Conservation (phyloP, 2,329 filamentous ascomycete genomes). For the Paecilomyces sp. region DNA sequence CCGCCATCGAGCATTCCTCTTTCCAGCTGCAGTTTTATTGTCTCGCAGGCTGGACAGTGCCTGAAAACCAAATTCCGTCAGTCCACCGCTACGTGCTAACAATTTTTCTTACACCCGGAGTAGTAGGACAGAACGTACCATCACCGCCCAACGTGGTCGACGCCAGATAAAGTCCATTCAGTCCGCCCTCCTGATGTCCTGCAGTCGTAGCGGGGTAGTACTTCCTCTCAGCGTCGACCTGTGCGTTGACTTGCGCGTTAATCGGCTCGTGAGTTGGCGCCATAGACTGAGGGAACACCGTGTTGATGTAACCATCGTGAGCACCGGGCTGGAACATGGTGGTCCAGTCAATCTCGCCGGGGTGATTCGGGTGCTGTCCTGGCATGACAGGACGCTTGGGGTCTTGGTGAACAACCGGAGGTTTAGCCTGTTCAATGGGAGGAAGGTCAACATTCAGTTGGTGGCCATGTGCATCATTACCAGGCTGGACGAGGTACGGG, state of each 20-base stretch:
- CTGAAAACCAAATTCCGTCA: slow-evolving; percentile 36
- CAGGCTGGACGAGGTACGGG: slow-evolving; percentile 36
- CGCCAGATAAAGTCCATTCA: slow-evolving; percentile 42
- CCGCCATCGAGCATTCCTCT: slow-evolving; percentile 52
- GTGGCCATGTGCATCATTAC: slow-evolving; percentile 33
- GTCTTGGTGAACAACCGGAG: slow-evolving; percentile 30
- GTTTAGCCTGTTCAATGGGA: slow-evolving; percentile 36
- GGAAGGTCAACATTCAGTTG: slow-evolving; percentile 38
- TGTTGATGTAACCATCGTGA: slow-evolving; percentile 58
- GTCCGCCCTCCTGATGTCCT: slow-evolving; percentile 34
- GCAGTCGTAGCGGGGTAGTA: slow-evolving; percentile 44
- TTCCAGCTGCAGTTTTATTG: slow-evolving; percentile 39
- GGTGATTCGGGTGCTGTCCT: slow-evolving; percentile 52
- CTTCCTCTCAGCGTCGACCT: slow-evolving; percentile 49
- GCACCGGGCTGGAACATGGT: slow-evolving; percentile 70
- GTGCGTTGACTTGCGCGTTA: slow-evolving; percentile 61
- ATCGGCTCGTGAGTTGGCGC: slow-evolving; percentile 62
- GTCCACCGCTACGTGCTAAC: background rate
- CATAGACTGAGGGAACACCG: slow-evolving; percentile 58
- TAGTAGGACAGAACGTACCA: slow-evolving; percentile 40
- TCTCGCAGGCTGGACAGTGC: slow-evolving; percentile 50
- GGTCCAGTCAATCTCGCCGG: slow-evolving; percentile 61
- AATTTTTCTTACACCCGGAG: slow-evolving; percentile 22
- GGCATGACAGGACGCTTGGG: slow-evolving; percentile 50
- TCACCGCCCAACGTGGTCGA: slow-evolving; percentile 41